Base-by-base conservation (phyloP, 306 rosid species). In the Medicago ruthenica region DNA sequence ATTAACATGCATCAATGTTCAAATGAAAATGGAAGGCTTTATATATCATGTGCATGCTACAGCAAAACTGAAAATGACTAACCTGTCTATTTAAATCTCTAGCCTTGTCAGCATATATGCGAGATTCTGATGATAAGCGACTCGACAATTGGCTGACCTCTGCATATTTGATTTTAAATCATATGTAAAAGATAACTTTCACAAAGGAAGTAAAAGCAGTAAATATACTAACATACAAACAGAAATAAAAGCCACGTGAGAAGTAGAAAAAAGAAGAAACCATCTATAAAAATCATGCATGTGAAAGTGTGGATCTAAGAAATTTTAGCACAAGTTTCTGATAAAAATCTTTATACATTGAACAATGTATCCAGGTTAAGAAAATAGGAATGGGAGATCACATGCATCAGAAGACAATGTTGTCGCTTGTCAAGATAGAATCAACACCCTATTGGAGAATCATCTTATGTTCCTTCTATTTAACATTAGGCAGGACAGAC, bases 111-210 rank as follows among this genome's bases (percentile, higher is more conserved):
- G 98, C 99, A 82, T 92, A 95, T 53, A 86, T 76, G 73, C 98
- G 96, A 68, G 99, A 90, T 90, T 95, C 99, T 53, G 96, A 95
- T 48, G 99, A 88, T 77, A 95, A 84, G 74, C 91, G 93, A 80
- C 90, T 90, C n/a, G 98, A 95, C 96, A 92, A 92, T 89, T 92
- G 89, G 82, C 97, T 92, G 85, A 92, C 99, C 98, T 90, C 99
- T 95, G 98, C 87, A 87, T 79, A 69, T 85, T 85, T 68, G 70
- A 77, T 70, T 73, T 13, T 21, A 62, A 68, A 71, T 72, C 60
- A 87, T 37, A 21, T 27, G 22, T 60, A 18, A 53, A 51, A 70
- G 63, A 16, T 39, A 59, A 48, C 75, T 36, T 45, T 41, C 12
- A 40, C n/a, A 78, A 44, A 67, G 55, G 21, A 42, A 66, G 16